These are phyloP conservation scores for Tetrastigma voinierianum DNA, from an alignment of 164 flowering plant genomes.

Conservation along the genomic window DNA sequence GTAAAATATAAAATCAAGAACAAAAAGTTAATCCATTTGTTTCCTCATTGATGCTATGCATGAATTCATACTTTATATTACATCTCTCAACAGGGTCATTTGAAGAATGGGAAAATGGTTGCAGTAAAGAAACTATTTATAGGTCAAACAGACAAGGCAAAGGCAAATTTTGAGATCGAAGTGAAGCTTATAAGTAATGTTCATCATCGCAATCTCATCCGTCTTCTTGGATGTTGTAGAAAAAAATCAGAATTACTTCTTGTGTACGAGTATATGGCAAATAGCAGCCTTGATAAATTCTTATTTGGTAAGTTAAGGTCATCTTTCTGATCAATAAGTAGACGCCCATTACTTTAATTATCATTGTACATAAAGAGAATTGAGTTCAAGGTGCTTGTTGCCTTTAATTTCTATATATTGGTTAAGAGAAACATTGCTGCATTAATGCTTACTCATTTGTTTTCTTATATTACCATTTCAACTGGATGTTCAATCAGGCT, in stretches of 20 bases:
- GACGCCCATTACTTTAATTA: too few species aligned
- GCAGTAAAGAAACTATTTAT: constrained; percentile 54
- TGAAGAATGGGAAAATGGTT: constrained; percentile 48
- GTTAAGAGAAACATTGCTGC: too few species aligned
- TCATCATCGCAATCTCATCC: constrained; percentile 60
- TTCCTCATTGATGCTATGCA: background rate
- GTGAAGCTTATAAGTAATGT: constrained; percentile 58
- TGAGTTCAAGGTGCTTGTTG: too few species aligned
- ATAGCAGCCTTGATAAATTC: constrained; percentile 56
- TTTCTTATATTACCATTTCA: too few species aligned
- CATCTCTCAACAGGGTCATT: constrained; percentile 31
- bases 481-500: too few species aligned
- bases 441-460: too few species aligned
- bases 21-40: background rate
- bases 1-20: constrained; percentile 20
- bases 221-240: constrained; percentile 58
- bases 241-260: constrained; percentile 48
- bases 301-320: constrained; percentile 40
- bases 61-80: too few species aligned
- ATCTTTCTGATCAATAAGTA: background rate
- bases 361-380: too few species aligned
- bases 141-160: constrained; percentile 26
- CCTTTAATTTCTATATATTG: too few species aligned
- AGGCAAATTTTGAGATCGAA: constrained; percentile 44
- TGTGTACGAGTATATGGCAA: constrained; percentile 56